A percentile compares a stretch with the other conserved stretches of the same genome.
Conservation (phyloP, 2,329 filamentous ascomycete genomes). For the Aspergillus neotritici region DNA sequence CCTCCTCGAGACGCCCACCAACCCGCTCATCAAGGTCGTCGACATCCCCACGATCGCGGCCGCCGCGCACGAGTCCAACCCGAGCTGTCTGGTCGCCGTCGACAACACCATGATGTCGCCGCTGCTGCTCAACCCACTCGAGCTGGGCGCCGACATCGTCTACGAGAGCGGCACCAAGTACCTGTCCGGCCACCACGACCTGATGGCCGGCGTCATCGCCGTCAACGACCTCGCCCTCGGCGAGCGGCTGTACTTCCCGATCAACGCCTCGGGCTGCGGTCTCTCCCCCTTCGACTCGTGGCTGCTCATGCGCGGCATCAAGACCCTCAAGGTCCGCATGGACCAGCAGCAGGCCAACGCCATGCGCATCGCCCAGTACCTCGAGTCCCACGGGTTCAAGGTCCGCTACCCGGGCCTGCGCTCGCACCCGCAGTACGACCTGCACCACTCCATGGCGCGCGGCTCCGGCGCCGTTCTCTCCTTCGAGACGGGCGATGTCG, state of each 20-base stretch:
- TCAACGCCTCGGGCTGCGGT: slow-evolving; percentile 93
- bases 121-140: slow-evolving; percentile 86
- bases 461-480: slow-evolving; percentile 90
- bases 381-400: slow-evolving; percentile 85
- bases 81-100: slow-evolving; percentile 76
- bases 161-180: slow-evolving; percentile 99
- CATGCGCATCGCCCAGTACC: slow-evolving; percentile 82
- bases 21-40: slow-evolving; percentile 96
- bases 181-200: slow-evolving; percentile 93
- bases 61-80: slow-evolving; percentile 69
- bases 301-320: slow-evolving; percentile 89
- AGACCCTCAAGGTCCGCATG: slow-evolving; percentile 96
- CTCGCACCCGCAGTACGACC: slow-evolving; percentile 91
- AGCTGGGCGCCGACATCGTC: slow-evolving; percentile 89
- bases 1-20: slow-evolving; percentile 90
- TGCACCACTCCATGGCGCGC: slow-evolving; percentile 92
- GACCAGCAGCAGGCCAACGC: slow-evolving; percentile 96
- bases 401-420: slow-evolving; percentile 92
- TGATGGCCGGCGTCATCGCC: slow-evolving; percentile 96
- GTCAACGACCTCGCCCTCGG: slow-evolving; percentile 76
- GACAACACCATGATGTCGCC: slow-evolving; percentile 99
- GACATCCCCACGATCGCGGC: slow-evolving; percentile 78
- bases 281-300: slow-evolving; percentile 94
- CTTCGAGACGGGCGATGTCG: slow-evolving; percentile 87
- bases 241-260: slow-evolving; percentile 91